A percentile compares a stretch with the other conserved stretches of the same genome.
These are phyloP conservation scores for Massospora cicadina DNA, from an alignment of 371 early-diverging fungal species.

Conservation along the genomic window DNA sequence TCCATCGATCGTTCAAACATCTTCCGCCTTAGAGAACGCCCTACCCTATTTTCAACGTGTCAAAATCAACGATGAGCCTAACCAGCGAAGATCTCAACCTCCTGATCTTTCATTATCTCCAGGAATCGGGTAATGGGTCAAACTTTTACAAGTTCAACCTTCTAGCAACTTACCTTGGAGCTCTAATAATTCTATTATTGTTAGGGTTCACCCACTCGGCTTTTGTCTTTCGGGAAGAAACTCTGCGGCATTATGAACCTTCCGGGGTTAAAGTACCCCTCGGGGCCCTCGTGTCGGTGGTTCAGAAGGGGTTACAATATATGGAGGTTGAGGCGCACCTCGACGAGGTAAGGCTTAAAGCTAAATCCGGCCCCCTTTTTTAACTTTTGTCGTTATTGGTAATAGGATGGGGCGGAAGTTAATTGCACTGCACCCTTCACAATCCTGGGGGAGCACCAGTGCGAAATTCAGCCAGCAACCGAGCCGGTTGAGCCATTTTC, in stretches of 20 bases:
- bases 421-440: slow-evolving; percentile 58
- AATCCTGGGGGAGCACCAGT: slow-evolving; percentile 48
- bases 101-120: slow-evolving; percentile 1
- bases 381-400: neutral
- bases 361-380: neutral
- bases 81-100: slow-evolving; percentile 5
- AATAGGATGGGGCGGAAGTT: slow-evolving; percentile 53
- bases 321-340: slow-evolving; percentile 73
- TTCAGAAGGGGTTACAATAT: slow-evolving; percentile 88
- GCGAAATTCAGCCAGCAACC: slow-evolving; percentile 21
- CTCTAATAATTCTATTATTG: neutral
- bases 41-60: too few relatives aligned
- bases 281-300: slow-evolving; percentile 66
- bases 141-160: neutral
- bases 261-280: slow-evolving; percentile 52
- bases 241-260: slow-evolving; percentile 45
- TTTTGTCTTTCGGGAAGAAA: slow-evolving; percentile 80
- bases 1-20: too few relatives aligned
- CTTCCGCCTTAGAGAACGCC: too few relatives aligned
- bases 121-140: slow-evolving; percentile 5
- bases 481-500: neutral
- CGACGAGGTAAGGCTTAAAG: slow-evolving; percentile 30
- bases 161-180: neutral
- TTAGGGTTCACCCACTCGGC: slow-evolving; percentile 79
- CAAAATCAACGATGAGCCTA: slow-evolving; percentile 10